Percentiles rank a stretch among this genome's conserved stretches.
phyloP scores from a whole-genome alignment of 2,329 filamentous ascomycete species.

The Paracoccidioides brasiliensis region DNA sequence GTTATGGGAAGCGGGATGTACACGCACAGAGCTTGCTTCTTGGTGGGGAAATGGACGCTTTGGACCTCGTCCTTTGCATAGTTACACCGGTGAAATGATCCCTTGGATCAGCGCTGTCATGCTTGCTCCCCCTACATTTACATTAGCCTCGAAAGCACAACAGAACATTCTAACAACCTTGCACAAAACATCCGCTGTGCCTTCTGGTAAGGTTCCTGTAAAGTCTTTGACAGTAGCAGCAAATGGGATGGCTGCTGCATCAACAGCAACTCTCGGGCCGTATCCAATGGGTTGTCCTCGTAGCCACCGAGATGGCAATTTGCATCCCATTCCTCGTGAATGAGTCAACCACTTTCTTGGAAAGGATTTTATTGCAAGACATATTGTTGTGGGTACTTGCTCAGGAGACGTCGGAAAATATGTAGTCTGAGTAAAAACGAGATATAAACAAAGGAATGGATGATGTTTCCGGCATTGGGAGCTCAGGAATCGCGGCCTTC shows the following conservation, averaged over 20 bases:
- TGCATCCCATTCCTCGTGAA: background rate
- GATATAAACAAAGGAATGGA: background rate
- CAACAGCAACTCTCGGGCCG: background rate
- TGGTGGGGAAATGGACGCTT: background rate
- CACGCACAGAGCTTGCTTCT: constrained; percentile 1
- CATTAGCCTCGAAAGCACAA: background rate
- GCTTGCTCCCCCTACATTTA: background rate
- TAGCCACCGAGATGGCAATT: background rate
- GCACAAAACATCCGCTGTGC: background rate
- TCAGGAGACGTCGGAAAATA: background rate
- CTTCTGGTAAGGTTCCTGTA: background rate
- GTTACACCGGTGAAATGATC: constrained; percentile 1
- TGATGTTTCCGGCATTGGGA: background rate
- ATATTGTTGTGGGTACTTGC: background rate
- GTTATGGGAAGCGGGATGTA: background rate
- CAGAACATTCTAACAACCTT: constrained; percentile 1
- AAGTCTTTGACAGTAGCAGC: background rate
- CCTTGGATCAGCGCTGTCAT: background rate
- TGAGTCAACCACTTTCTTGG: background rate
- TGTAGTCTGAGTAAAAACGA: background rate
- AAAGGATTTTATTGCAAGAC: background rate
- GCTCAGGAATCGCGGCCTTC: background rate
- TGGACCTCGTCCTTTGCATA: background rate
- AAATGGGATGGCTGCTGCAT: background rate
- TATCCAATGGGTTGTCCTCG: background rate